Conservation (phyloP, 805 yeast species). For the Candida maltosa region DNA sequence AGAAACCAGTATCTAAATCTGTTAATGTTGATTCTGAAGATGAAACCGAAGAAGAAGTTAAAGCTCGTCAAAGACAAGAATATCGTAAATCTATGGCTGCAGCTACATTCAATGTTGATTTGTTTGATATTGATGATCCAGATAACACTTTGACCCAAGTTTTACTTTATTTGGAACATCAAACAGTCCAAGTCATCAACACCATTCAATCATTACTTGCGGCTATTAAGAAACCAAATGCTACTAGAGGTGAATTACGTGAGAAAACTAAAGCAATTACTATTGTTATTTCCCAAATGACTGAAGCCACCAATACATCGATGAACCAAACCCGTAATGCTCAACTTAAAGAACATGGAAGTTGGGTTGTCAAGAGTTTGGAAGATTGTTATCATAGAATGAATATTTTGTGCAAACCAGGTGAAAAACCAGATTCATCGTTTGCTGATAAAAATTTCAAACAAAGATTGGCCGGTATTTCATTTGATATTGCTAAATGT, state of each 20-base stretch:
- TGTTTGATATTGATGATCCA: conserved; percentile 79
- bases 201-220: conserved; percentile 81
- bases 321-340: conserved; percentile 87
- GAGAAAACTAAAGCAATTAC: conserved; percentile 74
- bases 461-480: conserved; percentile 92
- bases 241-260: conserved; percentile 71
- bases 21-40: too few relatives aligned
- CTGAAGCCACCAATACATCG: conserved; percentile 80
- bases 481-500: conserved; percentile 94
- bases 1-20: too few relatives aligned
- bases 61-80: conserved; percentile 42
- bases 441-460: conserved; percentile 86
- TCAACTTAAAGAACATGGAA: conserved; percentile 83
- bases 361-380: conserved; percentile 84
- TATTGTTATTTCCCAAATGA: conserved; percentile 78
- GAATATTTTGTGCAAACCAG: conserved; percentile 59
- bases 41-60: conserved; percentile 25
- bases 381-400: conserved; percentile 83
- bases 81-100: conserved; percentile 47
- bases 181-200: conserved; percentile 85
- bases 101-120: conserved; percentile 64
- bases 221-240: conserved; percentile 72
- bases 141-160: conserved; percentile 86
- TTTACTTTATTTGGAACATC: conserved; percentile 83
- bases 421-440: conserved; percentile 47